phyloP scores from a whole-genome alignment of 2,329 filamentous ascomycete genomes.

The Leptoxyphium fumago region DNA sequence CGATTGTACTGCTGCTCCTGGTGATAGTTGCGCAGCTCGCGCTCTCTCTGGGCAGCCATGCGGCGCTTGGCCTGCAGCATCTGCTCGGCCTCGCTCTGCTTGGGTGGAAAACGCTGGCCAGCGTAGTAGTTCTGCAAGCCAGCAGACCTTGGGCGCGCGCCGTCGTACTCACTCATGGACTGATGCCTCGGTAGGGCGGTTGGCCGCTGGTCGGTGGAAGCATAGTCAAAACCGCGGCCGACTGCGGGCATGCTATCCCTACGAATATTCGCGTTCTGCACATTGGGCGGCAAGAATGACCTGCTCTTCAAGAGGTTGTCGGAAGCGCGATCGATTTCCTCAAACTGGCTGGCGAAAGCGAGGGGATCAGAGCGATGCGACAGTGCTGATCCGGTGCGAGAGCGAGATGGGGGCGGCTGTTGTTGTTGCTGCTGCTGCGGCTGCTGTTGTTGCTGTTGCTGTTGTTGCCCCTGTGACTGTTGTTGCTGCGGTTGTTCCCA shows the following conservation, averaged over 20 bases:
- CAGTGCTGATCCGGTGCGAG: slow-evolving; percentile 57
- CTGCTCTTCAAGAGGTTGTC: slow-evolving; percentile 95
- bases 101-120: slow-evolving; percentile 78
- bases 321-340: slow-evolving; percentile 90
- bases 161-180: slow-evolving; percentile 72
- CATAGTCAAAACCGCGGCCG: slow-evolving; percentile 26
- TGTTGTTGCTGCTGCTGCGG: slow-evolving; percentile 29
- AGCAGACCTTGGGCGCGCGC: slow-evolving; percentile 55
- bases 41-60: slow-evolving; percentile 97
- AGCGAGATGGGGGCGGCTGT: slow-evolving; percentile 55
- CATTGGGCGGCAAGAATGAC: slow-evolving; percentile 54
- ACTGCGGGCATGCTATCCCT: slow-evolving; percentile 65
- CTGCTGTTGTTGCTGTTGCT: no score
- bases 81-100: slow-evolving; percentile 85
- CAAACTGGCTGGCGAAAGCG: slow-evolving; percentile 77
- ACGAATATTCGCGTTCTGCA: slow-evolving; percentile 35
- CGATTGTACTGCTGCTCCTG: slow-evolving; percentile 99
- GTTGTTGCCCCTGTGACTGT: no score
- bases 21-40: slow-evolving; percentile 98
- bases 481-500: slow-evolving; percentile 49
- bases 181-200: slow-evolving; percentile 60
- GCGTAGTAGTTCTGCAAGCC: slow-evolving; percentile 92
- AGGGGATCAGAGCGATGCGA: slow-evolving; percentile 49
- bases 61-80: slow-evolving; percentile 98
- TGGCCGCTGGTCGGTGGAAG: slow-evolving; percentile 47